Conservation (phyloP, 805 yeast genomes). For the Ogataea dorogensis region DNA sequence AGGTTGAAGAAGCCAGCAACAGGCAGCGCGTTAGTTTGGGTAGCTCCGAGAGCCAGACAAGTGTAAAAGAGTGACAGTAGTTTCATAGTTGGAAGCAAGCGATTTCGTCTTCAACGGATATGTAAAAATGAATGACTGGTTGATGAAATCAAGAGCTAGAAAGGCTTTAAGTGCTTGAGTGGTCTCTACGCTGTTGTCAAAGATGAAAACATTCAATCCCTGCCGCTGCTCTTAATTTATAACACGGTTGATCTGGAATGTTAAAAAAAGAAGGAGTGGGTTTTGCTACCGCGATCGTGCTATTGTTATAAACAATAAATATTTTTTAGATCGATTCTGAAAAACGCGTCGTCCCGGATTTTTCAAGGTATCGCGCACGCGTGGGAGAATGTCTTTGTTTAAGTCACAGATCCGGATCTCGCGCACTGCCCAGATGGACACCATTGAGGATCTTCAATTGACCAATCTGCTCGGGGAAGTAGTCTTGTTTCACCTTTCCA, state of each 20-base stretch:
- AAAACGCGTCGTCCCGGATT: constrained; percentile 3
- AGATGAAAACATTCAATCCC: constrained; percentile 2
- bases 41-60: constrained; percentile 14
- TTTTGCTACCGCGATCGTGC: constrained; percentile 9
- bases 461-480: constrained; percentile 64
- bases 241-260: constrained; percentile 12
- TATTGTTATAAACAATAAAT: not conserved
- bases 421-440: constrained; percentile 50
- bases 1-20: constrained; percentile 21
- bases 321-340: constrained; percentile 5
- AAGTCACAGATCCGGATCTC: constrained; percentile 41
- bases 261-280: constrained; percentile 7
- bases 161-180: constrained; percentile 1
- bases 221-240: constrained; percentile 6
- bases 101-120: constrained; percentile 22
- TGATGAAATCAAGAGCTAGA: constrained; percentile 15
- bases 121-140: constrained; percentile 29
- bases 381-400: not conserved
- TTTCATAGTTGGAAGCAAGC: constrained; percentile 18
- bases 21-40: constrained; percentile 21
- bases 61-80: constrained; percentile 13
- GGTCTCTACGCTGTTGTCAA: constrained; percentile 2
- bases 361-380: no score
- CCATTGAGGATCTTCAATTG: constrained; percentile 52
- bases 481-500: constrained; percentile 73